A percentile compares a stretch with the other conserved stretches of the same genome.
phyloP scores from a whole-genome alignment of 139 green algal species.

The Chlorella sorokiniana region DNA sequence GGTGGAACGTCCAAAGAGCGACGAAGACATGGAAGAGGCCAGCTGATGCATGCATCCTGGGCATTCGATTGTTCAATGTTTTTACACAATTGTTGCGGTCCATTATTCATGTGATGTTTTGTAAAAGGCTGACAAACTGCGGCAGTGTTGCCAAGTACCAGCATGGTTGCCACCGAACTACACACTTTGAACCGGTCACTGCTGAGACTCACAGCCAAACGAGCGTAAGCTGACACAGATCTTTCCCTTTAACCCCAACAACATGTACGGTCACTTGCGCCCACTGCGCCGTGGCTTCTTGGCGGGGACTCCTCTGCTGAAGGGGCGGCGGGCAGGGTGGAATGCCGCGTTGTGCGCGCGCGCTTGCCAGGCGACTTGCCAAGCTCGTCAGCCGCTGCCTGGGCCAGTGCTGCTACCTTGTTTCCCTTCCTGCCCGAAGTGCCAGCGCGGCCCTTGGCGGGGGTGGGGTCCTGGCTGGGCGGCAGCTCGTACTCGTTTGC shows the following conservation, averaged over 20 bases:
- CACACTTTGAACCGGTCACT: no score
- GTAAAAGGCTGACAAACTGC: no score
- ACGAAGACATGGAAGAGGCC: no score
- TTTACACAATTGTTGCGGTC: no score
- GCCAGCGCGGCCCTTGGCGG: not conserved
- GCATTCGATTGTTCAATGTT: no score
- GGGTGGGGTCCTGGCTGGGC: slow-evolving; percentile 11
- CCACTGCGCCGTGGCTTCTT: slow-evolving; percentile 23
- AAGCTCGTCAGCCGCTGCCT: not conserved
- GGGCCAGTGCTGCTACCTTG: not conserved
- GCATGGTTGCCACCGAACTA: no score
- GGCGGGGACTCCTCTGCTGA: slow-evolving; percentile 7
- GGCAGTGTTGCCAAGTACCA: no score
- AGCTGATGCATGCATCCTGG: no score
- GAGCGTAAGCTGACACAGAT: no score
- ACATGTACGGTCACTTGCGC: slow-evolving; percentile 21
- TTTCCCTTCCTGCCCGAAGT: not conserved
- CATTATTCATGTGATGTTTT: no score
- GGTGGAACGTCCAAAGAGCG: not conserved
- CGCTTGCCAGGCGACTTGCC: slow-evolving; percentile 28
- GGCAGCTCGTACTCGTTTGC: slow-evolving; percentile 22
- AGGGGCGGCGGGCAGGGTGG: not conserved
- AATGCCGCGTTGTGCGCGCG: not conserved
- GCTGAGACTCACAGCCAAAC: no score
- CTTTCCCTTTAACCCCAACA: no score